These are phyloP conservation scores for Talaromyces sp. DNA, from an alignment of 2,329 filamentous ascomycete species.

Conservation along the genomic window DNA sequence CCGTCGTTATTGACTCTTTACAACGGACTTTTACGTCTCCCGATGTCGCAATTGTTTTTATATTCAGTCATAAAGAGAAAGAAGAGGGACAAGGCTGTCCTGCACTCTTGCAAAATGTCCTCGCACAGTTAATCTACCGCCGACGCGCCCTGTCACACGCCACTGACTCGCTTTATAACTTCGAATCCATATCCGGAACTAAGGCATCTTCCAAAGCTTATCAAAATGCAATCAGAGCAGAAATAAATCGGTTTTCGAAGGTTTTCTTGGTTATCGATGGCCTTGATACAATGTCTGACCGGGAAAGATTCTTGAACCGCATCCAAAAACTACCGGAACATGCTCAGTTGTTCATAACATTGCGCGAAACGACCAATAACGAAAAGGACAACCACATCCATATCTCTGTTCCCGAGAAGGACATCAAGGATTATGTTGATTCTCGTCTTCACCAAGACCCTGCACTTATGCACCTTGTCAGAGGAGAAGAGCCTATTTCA, in stretches of 20 bases:
- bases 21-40: slow-evolving; percentile 25
- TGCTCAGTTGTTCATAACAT: slow-evolving; percentile 25
- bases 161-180: slow-evolving; percentile 21
- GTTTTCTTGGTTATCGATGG: slow-evolving; percentile 28
- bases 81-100: slow-evolving; percentile 18
- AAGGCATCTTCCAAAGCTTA: slow-evolving; percentile 25
- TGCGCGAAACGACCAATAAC: slow-evolving; percentile 18
- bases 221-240: slow-evolving; percentile 28
- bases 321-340: slow-evolving; percentile 30
- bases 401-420: slow-evolving; percentile 14
- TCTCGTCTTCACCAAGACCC: slow-evolving; percentile 16
- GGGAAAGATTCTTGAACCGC: slow-evolving; percentile 24
- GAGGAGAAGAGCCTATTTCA: slow-evolving; percentile 1
- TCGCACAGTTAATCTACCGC: slow-evolving; percentile 28
- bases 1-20: slow-evolving; percentile 23
- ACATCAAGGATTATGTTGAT: slow-evolving; percentile 18
- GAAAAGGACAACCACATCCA: slow-evolving; percentile 15
- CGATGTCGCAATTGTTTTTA: slow-evolving; percentile 24
- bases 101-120: slow-evolving; percentile 20
- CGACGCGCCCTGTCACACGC: slow-evolving; percentile 21
- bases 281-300: slow-evolving; percentile 23
- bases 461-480: slow-evolving; percentile 11
- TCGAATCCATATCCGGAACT: slow-evolving; percentile 17
- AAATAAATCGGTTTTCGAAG: slow-evolving; percentile 26
- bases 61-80: slow-evolving; percentile 25